Evolutionary conservation across 805 yeast species (phyloP), one percentile per base, ranked within the genome.

Genomic region (Yamadazyma paraphyllophila): DNA sequence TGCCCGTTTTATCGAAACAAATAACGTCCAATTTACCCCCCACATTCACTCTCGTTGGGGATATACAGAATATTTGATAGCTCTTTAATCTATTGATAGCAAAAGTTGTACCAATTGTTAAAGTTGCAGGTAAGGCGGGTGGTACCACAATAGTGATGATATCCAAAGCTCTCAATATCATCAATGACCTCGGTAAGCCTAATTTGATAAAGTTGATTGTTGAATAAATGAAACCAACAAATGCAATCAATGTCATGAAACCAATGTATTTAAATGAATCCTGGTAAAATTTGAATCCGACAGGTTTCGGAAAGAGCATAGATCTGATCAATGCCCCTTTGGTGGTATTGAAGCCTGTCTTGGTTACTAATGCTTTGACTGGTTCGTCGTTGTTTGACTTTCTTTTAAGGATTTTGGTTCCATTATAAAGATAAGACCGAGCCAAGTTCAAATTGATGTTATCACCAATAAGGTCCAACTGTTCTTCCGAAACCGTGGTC

Each of bases 231-330:
- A 94, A 94, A 0, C 99, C 99, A 48, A 88, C 39, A 41, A 78
- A 63, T 0, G 99, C 99, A 59, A 94, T 82, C 2, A 81, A 40
- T 0, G 94, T 77, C 99, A 94, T 94, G 52, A 91, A 88, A 0
- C 96, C 98, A 63, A 94, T 92, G 61, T 94, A 94, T 60, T 88
- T 86, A 76, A 94, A 94, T 1, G 98, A 91, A 67, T 94, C 99
- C 50, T 83, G 80, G 60, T 94, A 94, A 58, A 94, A 91, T 62
- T 90, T 90, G 73, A 92, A 92, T 0, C 95, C 96, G 1, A 83
- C 78, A 1, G 98, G 98, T 54, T 87, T 90, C 0, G 99, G 99
- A 65, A 94, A 94, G 43, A 94, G 73, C 99, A 94, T 94, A 0
- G 98, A 91, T 48, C 99, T 77, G 1, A 94, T 82, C 31, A 94